Evolutionary conservation across 768 basidiomycete species (phyloP), one percentile per base, ranked within the genome.

Genomic region (Pleurotus tuoliensis): DNA sequence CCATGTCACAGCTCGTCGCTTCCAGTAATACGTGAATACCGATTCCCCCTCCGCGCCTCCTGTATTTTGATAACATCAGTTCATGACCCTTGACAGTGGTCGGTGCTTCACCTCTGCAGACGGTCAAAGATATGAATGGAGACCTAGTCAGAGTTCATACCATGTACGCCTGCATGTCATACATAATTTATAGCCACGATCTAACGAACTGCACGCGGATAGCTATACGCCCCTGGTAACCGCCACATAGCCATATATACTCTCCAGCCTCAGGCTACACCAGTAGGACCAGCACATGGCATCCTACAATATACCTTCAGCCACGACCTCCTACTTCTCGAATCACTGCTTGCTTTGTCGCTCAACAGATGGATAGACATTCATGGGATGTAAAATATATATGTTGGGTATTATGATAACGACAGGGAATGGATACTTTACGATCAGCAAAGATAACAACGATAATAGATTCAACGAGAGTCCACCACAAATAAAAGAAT

Each of bases 281-380:
- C 75, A 1, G 78, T 88, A 38, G 88, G 89, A 1, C 81, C 81
- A 46, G 79, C 82, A 34, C 81, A 87, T 64, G 88, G 81, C 7
- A 73, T 80, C 57, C 65, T 90, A 55, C 78, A 81, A 56, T 90
- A 88, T 69, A 78, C 71, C 48, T 90, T 90, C 69, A 76, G 73
- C 44, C 75, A 86, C 48, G 82, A 82, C 58, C 64, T 72, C 37
- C 81, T 90, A 54, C 69, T 90, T 60, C 75, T 86, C 16, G 81
- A 89, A 64, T 77, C 80, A 4, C 71, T 90, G 57, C 71, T 90
- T 40, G 77, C 90, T 5, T 74, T 91, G 53, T 84, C 79, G 65
- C 72, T 91, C 60, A 89, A 89, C 69, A 78, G 89, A 57, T 90
- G 87, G 87, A 69, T 90, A 66, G 89, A 90, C 71, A 70, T 76